A percentile compares a stretch with the other conserved stretches of the same genome.
phyloP scores from a whole-genome alignment of 768 basidiomycete genomes.

The Russula vinacea region DNA sequence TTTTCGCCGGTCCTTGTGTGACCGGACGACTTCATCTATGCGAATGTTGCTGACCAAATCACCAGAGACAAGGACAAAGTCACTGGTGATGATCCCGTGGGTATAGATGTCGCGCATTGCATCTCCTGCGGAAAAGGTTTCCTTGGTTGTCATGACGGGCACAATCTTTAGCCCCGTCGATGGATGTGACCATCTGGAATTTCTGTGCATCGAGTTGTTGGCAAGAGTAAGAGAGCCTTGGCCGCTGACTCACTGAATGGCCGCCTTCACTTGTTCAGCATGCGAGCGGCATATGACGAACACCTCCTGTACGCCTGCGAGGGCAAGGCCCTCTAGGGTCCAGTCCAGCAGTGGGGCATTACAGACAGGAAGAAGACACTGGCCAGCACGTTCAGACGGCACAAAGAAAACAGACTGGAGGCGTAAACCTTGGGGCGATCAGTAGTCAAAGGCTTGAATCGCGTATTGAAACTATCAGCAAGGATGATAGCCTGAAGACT shows the following conservation, averaged over 20 bases:
- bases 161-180: constrained; percentile 77
- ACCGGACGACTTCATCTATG: constrained; percentile 83
- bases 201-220: constrained; percentile 41
- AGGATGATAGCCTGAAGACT: constrained; percentile 91
- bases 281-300: constrained; percentile 94
- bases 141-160: constrained; percentile 80
- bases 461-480: constrained; percentile 93
- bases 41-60: constrained; percentile 92
- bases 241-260: constrained; percentile 63
- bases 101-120: constrained; percentile 93
- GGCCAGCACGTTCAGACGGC: constrained; percentile 7
- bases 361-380: constrained; percentile 93
- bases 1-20: constrained; percentile 83
- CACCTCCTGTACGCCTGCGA: constrained; percentile 95
- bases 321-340: constrained; percentile 92
- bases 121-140: constrained; percentile 85
- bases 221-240: constrained; percentile 5
- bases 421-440: constrained; percentile 74
- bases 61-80: constrained; percentile 88
- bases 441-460: constrained; percentile 86
- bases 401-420: constrained; percentile 22
- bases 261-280: constrained; percentile 78
- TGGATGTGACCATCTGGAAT: constrained; percentile 83
- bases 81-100: constrained; percentile 82
- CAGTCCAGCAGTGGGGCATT: constrained; percentile 92